These are phyloP conservation scores for Leonotis leonurus DNA, from an alignment of 257 asterid species.

Conservation along the genomic window DNA sequence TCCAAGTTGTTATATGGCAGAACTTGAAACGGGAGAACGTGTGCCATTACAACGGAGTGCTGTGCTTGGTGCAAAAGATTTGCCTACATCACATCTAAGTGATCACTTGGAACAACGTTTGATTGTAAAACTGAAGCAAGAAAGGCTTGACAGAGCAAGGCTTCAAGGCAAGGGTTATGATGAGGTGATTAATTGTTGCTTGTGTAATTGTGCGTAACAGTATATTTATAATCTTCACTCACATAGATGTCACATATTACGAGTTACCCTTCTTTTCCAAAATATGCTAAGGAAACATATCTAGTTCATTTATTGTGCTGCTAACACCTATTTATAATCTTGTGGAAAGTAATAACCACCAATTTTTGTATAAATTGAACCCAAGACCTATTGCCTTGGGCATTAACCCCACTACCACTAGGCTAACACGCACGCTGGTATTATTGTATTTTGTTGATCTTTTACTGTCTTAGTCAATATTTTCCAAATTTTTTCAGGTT, in stretches of 20 bases:
- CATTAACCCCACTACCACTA: no score
- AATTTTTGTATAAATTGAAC: no score
- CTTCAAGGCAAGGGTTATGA: constrained; percentile 68
- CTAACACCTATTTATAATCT: neutral
- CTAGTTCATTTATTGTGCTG: neutral
- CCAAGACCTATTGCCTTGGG: no score
- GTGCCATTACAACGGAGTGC: constrained; percentile 83
- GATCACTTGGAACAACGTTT: constrained; percentile 90
- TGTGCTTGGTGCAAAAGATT: constrained; percentile 98
- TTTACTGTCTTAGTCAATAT: neutral
- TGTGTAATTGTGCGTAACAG: no score
- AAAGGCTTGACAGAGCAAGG: constrained; percentile 83
- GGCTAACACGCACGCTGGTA: no score
- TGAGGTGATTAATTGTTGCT: constrained; percentile 57
- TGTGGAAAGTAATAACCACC: neutral
- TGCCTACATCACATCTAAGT: constrained; percentile 85
- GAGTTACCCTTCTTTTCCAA: neutral
- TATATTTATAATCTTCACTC: constrained; percentile 1
- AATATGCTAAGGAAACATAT: constrained; percentile 8
- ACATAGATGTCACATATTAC: neutral
- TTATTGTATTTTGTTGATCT: neutral
- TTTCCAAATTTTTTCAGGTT: constrained; percentile 43
- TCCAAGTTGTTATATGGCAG: constrained; percentile 85
- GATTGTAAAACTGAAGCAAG: constrained; percentile 61
- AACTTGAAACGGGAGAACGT: constrained; percentile 94